Conservation (phyloP, 2,329 filamentous ascomycete genomes). For the Trichoderma arundinaceum region DNA sequence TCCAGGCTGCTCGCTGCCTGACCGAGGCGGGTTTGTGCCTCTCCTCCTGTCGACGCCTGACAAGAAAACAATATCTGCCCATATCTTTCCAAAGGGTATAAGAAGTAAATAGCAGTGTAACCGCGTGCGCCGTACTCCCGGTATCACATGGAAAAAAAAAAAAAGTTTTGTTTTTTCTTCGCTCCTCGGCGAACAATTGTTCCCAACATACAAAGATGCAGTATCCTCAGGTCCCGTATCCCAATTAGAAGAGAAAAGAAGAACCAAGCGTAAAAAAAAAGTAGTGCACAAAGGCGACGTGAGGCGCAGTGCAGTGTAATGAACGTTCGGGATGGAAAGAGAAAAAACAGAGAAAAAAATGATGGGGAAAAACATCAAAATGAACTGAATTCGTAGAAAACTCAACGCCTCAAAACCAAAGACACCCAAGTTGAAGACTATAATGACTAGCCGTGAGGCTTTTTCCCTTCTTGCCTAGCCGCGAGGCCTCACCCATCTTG, state of each 20-base stretch:
- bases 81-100: constrained; percentile 17
- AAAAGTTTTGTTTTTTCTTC: background rate
- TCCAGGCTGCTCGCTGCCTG: constrained; percentile 17
- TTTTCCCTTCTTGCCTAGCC: constrained; percentile 40
- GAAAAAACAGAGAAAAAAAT: constrained; percentile 11
- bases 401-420: constrained; percentile 28
- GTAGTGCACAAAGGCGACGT: background rate
- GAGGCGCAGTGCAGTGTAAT: background rate
- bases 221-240: background rate
- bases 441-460: constrained; percentile 41
- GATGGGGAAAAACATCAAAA: constrained; percentile 1
- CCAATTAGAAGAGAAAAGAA: constrained; percentile 9
- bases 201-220: constrained; percentile 17
- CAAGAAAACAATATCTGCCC: background rate
- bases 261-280: background rate
- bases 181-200: background rate
- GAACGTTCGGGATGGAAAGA: background rate
- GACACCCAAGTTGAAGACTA: constrained; percentile 10
- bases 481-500: constrained; percentile 39
- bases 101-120: constrained; percentile 2
- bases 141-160: constrained; percentile 9
- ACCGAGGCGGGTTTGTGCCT: background rate
- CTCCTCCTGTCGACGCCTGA: constrained; percentile 23
- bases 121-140: constrained; percentile 15
- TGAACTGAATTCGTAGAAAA: constrained; percentile 16